phyloP scores from a whole-genome alignment of 2,329 filamentous ascomycete genomes.

The Hirsutella minnesotensis region DNA sequence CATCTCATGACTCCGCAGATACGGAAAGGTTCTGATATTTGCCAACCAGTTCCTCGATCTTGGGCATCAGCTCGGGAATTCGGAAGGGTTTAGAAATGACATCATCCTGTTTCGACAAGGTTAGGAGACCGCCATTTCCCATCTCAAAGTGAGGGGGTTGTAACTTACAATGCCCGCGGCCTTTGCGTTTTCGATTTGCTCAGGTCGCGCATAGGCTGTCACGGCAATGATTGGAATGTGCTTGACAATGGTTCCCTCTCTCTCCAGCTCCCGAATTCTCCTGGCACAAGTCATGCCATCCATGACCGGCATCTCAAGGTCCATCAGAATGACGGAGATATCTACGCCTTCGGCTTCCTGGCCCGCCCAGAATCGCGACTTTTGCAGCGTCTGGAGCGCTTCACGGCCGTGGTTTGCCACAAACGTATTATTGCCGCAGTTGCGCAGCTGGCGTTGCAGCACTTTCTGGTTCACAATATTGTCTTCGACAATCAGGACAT shows the following conservation, averaged over 20 bases:
- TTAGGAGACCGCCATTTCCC: too few relatives aligned
- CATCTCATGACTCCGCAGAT: constrained; percentile 8
- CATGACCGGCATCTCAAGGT: constrained; percentile 77
- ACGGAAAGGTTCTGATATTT: constrained; percentile 24
- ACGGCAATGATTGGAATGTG: constrained; percentile 74
- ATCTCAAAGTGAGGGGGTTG: not conserved
- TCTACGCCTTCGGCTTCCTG: constrained; percentile 34
- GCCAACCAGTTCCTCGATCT: constrained; percentile 46
- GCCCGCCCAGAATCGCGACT: constrained; percentile 43
- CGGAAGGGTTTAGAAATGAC: constrained; percentile 72
- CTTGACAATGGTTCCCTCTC: constrained; percentile 43
- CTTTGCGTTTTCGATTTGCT: constrained; percentile 62
- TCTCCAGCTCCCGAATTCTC: constrained; percentile 57
- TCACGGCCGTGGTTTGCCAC: constrained; percentile 56
- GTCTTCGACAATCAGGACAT: constrained; percentile 55
- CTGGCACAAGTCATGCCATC: constrained; percentile 64
- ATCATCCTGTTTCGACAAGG: constrained; percentile 43
- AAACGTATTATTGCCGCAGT: constrained; percentile 46
- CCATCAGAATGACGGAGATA: constrained; percentile 64
- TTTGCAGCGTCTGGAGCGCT: constrained; percentile 44
- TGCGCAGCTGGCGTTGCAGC: constrained; percentile 47
- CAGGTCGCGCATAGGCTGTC: constrained; percentile 66
- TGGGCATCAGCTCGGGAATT: constrained; percentile 57
- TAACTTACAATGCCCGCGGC: constrained; percentile 58
- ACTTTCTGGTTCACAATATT: constrained; percentile 58